Evolutionary conservation across 441 rosid genomes (phyloP), one percentile per base, ranked within the genome.

Genomic region (Geranium incanum): DNA sequence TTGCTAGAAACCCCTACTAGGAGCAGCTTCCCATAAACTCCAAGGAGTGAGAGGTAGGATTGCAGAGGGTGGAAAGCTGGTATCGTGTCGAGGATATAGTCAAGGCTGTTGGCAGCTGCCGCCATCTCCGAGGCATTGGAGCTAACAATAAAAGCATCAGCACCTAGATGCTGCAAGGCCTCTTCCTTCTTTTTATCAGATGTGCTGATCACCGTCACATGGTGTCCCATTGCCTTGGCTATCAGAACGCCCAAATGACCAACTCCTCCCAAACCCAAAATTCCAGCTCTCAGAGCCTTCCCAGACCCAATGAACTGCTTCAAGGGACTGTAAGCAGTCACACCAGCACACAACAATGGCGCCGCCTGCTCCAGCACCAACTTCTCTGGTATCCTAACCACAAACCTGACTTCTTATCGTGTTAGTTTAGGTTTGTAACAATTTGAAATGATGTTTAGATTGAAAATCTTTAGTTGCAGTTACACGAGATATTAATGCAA

Each of bases 171-270:
- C 38, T 78, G 79, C 5, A 82, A 67, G 13, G 85, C 87, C 77
- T 85, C 85, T 68, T 68, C 79, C 45, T 67, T 74, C 75, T 85
- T 85, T 76, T 78, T 80, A n/a, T 74, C 75, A 0, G 84, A 83
- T n/a, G 85, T 82, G 80, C 88, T 85, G 21, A 83, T 83, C 39
- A 78, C 82, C 1, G 86, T 85, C 65, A 83, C 84, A 15, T 82
- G 85, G 71, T 81, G 88, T 37, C 81, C 86, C 85, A 78, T 80
- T 43, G 83, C 90, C 66, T 82, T 83, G 0, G 87, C 87, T 57
- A 82, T 78, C 15, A 76, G 71, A 19, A 84, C 84, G 15, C 77
- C 87, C 69, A 80, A 15, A 72, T 86, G 87, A 1, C 86, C 90
- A 8, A 86, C 87, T 66, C 87, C 85, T 0, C 86, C 88, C 23